Conservation (phyloP, 257 asterid genomes). For the Phtheirospermum japonicum region DNA sequence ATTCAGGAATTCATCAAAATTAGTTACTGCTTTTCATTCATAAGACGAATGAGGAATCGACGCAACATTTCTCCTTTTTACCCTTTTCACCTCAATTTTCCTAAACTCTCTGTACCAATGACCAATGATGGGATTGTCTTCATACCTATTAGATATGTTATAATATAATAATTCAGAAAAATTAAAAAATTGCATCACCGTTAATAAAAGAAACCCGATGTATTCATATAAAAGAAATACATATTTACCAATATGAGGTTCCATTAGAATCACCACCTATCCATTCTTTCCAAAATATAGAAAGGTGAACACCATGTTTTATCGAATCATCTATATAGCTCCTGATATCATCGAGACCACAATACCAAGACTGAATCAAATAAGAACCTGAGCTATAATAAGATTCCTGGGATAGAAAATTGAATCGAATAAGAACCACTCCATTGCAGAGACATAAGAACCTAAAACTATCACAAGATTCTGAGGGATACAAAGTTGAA, state of each 20-base stretch:
- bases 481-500: too few species aligned
- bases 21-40: constrained; percentile 92
- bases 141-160: constrained; percentile 57
- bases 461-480: too few species aligned
- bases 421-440: too few species aligned
- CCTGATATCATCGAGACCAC: constrained; percentile 68
- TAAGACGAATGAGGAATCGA: constrained; percentile 79
- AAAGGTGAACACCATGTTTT: constrained; percentile 69
- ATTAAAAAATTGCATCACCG: not conserved
- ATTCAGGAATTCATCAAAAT: constrained; percentile 77
- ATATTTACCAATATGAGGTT: constrained; percentile 79
- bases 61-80: constrained; percentile 70
- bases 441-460: too few species aligned
- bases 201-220: constrained; percentile 16
- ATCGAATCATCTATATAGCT: constrained; percentile 72
- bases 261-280: constrained; percentile 96
- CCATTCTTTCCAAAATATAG: constrained; percentile 82
- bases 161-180: constrained; percentile 2
- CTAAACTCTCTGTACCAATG: constrained; percentile 91
- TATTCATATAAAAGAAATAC: constrained; percentile 5
- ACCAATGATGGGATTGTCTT: constrained; percentile 82
- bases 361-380: too few species aligned
- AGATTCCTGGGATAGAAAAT: too few species aligned
- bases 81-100: constrained; percentile 84
- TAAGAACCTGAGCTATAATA: too few species aligned